These are phyloP conservation scores for Vitis hybrid DNA, from an alignment of 177 flowering plant genomes.

Conservation along the genomic window DNA sequence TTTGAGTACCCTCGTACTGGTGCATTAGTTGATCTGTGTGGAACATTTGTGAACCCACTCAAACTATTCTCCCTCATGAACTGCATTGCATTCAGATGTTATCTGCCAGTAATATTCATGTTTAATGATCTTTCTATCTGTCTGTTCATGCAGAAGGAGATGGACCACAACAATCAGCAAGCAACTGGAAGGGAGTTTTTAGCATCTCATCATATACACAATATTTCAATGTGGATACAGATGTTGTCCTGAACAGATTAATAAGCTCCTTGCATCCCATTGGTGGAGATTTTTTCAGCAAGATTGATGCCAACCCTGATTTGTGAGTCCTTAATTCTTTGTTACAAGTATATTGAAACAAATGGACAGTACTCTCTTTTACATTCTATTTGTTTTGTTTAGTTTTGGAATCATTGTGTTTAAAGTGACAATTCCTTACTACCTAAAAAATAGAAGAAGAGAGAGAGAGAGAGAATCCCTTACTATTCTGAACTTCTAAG, in stretches of 20 bases:
- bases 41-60: too few species aligned
- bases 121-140: neutral
- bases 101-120: neutral
- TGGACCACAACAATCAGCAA: conserved; percentile 52
- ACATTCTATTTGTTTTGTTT: neutral
- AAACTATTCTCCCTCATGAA: too few species aligned
- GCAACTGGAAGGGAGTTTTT: conserved; percentile 76
- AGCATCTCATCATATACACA: conserved; percentile 78
- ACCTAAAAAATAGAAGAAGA: too few species aligned
- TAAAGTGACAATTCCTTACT: neutral
- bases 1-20: too few species aligned
- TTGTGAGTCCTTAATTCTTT: conserved; percentile 57
- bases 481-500: too few species aligned
- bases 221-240: conserved; percentile 93
- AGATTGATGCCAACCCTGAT: conserved; percentile 93
- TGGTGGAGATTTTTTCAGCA: conserved; percentile 75
- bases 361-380: neutral
- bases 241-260: conserved; percentile 77
- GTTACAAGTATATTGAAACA: neutral
- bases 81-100: too few species aligned
- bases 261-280: conserved; percentile 66
- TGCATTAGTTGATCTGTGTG: too few species aligned
- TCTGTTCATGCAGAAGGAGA: conserved; percentile 50
- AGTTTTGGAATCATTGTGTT: neutral
- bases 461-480: too few species aligned